Evolutionary conservation across 2,329 filamentous ascomycete species (phyloP).

Genomic region (Raffaelea albimanens): DNA sequence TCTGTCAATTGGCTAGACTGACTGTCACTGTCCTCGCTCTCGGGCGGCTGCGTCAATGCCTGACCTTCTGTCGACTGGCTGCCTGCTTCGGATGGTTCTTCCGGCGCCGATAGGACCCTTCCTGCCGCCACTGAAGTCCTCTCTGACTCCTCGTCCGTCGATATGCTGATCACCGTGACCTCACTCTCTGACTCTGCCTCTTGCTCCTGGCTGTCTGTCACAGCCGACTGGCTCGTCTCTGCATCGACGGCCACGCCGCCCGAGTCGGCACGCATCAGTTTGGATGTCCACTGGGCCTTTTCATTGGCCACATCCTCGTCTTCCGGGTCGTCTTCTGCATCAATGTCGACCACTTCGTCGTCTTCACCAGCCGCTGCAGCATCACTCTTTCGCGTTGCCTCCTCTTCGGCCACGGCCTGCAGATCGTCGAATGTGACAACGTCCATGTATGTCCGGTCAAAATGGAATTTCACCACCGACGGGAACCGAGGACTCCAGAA

Average conservation of each 20-base stretch:
- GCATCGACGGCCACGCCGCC: slow-evolving; percentile 31
- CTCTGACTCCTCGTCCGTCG: too few species aligned
- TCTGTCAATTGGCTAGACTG: too few species aligned
- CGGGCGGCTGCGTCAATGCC: background rate
- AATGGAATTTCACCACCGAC: slow-evolving; percentile 65
- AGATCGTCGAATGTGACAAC: slow-evolving; percentile 61
- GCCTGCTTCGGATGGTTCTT: too few species aligned
- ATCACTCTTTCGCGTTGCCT: slow-evolving; percentile 22
- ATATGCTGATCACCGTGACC: too few species aligned
- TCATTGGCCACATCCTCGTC: background rate
- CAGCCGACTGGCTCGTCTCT: slow-evolving; percentile 30
- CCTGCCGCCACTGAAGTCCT: too few species aligned
- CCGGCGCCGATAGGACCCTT: too few species aligned
- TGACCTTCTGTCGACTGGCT: slow-evolving; percentile 1
- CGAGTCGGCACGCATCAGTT: slow-evolving; percentile 47
- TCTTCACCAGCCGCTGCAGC: slow-evolving; percentile 27
- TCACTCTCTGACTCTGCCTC: too few species aligned
- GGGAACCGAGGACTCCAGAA: slow-evolving; percentile 74
- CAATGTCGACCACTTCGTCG: slow-evolving; percentile 44
- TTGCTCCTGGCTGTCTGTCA: too few species aligned
- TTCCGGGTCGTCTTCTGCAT: background rate
- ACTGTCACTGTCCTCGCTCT: too few species aligned
- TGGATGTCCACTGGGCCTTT: slow-evolving; percentile 43
- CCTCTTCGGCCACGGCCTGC: slow-evolving; percentile 48
- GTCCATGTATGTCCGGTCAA: slow-evolving; percentile 62